Evolutionary conservation across 2,329 filamentous ascomycete genomes (phyloP), one percentile per base, ranked within the genome.

Genomic region (Epicoccum sorghinum): DNA sequence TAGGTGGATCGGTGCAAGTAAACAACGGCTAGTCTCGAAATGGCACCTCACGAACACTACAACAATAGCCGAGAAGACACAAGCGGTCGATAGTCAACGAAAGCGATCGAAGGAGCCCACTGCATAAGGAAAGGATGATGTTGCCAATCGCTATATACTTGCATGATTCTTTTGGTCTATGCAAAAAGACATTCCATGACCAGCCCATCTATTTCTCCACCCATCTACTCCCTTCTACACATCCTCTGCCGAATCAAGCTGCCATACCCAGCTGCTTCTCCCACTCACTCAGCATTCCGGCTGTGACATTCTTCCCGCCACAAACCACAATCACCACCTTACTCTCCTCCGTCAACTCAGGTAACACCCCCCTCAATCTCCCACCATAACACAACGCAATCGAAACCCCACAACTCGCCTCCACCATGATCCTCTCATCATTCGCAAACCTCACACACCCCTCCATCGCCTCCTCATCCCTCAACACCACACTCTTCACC

Each of bases 251-350:
- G 4, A 41, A 12, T 47, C 24, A 52, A 2, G n/a, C 37, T 12
- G 33, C 12, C 32, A 47, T 47, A 12, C 50, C 38, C 7, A 55
- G 8, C 6, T 50, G 8, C 38, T 51, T 43, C 7, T 46, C 47
- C 47, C 47, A 56, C 4, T 32, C 32, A 5, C 50, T 33, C 38
- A 67, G 32, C 57, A 66, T 57, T 39, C 77, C 75, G 1, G 77
- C 69, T 3, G 71, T 78, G 33, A 83, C 69, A 60, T 80, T 80
- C 37, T 73, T 79, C 7, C 79, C 81, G 4, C 93, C 93, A 67
- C 93, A 96, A 7, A 96, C 86, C n/a, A 95, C 80, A 43, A 96
- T 78, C 2, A 96, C 91, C 5, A 96, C 83, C 58, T 89, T 90
- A 71, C 85, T 88, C 37, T 82, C 79, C 39, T 87, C 84, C 0